Evolutionary conservation across 1,139 yeast genomes (phyloP).

Genomic region (Taphrina betulina): DNA sequence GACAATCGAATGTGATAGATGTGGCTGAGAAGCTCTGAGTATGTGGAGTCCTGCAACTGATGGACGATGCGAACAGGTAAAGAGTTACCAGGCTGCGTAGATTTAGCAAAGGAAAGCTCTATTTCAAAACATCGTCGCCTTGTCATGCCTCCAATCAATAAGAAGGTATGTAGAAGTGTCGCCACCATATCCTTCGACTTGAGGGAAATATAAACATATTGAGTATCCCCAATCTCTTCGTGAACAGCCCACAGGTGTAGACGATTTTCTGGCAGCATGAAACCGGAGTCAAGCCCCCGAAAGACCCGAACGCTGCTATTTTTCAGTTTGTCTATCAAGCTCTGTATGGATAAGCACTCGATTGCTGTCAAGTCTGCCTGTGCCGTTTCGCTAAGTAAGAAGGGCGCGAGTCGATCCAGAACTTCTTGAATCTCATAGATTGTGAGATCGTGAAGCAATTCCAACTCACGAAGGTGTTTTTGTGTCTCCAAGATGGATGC

Average conservation of each 20-base stretch:
- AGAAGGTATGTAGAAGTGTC: not conserved
- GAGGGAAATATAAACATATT: slow-evolving; percentile 7
- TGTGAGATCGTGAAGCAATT: slow-evolving; percentile 7
- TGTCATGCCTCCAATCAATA: not conserved
- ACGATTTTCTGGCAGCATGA: slow-evolving; percentile 11
- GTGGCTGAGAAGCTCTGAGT: slow-evolving; percentile 13
- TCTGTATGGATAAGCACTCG: not conserved
- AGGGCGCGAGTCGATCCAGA: slow-evolving; percentile 6
- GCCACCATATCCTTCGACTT: slow-evolving; percentile 5
- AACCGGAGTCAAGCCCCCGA: slow-evolving; percentile 17
- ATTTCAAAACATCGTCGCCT: slow-evolving; percentile 18
- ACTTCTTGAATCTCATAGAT: slow-evolving; percentile 19
- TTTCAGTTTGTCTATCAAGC: not conserved
- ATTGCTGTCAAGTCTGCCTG: not conserved
- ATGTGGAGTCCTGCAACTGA: slow-evolving; percentile 9
- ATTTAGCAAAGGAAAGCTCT: not conserved
- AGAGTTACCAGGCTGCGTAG: not conserved
- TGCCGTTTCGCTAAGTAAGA: not conserved
- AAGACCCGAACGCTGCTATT: slow-evolving; percentile 3
- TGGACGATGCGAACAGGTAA: slow-evolving; percentile 1
- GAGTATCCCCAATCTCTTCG: not conserved
- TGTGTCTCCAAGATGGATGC: slow-evolving; percentile 6
- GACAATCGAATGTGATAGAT: slow-evolving; percentile 6
- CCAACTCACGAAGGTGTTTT: slow-evolving; percentile 5
- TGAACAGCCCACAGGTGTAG: slow-evolving; percentile 17